Evolutionary conservation across 805 yeast genomes (phyloP), one percentile per base, ranked within the genome.

Genomic region (Lipomyces chichibuensis): DNA sequence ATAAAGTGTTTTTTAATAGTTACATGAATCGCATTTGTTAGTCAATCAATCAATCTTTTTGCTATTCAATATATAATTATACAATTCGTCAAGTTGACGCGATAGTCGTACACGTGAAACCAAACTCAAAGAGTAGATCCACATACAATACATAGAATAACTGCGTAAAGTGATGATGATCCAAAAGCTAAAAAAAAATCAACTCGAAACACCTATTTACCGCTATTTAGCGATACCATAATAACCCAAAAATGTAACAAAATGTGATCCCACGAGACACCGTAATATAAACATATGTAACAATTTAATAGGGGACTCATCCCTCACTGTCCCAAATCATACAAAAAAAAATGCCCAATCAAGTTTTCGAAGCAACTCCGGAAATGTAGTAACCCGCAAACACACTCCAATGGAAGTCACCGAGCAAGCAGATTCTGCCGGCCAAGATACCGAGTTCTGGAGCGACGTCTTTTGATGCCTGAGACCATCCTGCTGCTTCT

Each of bases 371-470:
- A 23, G 23, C 14, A 43, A 43, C 49, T 52, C 59, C 65, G 55
- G 60, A 29, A 55, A 46, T 61, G 49, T 68, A 68, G 57, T 68
- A 68, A 6, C 64, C 64, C 9, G 69, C 56, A 61, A 69, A 69
- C 43, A 69, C 72, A 33, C 62, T 54, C 72, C 72, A 69, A 20
- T 69, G 72, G 59, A 67, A 69, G 32, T 64, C 62, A 2, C 66
- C 71, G 17, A 69, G 61, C 51, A 64, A 57, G 46, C 66, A 62
- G 20, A 69, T 49, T 7, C 71, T 49, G 20, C 65, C 66, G 13
- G 71, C 66, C 59, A 69, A 37, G 32, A 64, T 60, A 13, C 56
- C 55, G 23, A 69, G 66, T 49, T 69, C 71, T n/a, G 55, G 61
- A 14, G 62, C 58, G 9, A 69, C 72, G 46, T 69, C 71, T 9